These are phyloP conservation scores for Rostrohypoxylon terebratum DNA, from an alignment of 495 filamentous ascomycete species.

Conservation along the genomic window DNA sequence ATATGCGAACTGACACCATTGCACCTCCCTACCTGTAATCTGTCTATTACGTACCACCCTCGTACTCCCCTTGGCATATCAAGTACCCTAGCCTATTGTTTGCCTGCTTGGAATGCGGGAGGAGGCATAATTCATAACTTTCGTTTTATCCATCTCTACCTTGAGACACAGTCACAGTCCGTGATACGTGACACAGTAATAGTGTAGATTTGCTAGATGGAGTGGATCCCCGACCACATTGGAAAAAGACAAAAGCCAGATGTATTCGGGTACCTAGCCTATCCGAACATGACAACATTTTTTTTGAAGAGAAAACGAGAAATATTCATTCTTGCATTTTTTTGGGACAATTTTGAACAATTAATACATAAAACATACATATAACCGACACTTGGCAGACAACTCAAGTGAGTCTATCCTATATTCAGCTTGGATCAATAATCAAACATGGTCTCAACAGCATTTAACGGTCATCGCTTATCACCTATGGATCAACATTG, in stretches of 20 bases:
- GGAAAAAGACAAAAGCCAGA: constrained; percentile 3
- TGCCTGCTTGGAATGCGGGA: not conserved
- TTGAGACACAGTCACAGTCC: not conserved
- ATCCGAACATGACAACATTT: constrained; percentile 29
- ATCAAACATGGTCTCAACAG: not conserved
- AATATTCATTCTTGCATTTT: constrained; percentile 1
- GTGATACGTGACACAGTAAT: constrained; percentile 15
- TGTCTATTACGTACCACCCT: not conserved
- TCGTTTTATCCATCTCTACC: not conserved
- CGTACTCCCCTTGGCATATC: not conserved
- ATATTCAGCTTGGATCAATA: constrained; percentile 4
- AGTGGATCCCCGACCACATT: constrained; percentile 7
- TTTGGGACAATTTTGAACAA: not conserved
- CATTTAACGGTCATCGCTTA: not conserved
- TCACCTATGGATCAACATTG: not conserved
- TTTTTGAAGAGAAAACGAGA: constrained; percentile 5
- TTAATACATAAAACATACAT: constrained; percentile 12
- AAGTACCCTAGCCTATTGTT: not conserved
- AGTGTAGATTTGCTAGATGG: constrained; percentile 21
- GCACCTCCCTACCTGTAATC: constrained; percentile 17
- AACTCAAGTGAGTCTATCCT: not conserved
- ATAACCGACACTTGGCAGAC: constrained; percentile 18
- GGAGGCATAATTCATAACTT: constrained; percentile 12
- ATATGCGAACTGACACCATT: constrained; percentile 49
- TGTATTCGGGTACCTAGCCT: not conserved